Evolutionary conservation across 2,329 filamentous ascomycete species (phyloP), one percentile per base, ranked within the genome.

Genomic region (Verticillium nonalfalfae): DNA sequence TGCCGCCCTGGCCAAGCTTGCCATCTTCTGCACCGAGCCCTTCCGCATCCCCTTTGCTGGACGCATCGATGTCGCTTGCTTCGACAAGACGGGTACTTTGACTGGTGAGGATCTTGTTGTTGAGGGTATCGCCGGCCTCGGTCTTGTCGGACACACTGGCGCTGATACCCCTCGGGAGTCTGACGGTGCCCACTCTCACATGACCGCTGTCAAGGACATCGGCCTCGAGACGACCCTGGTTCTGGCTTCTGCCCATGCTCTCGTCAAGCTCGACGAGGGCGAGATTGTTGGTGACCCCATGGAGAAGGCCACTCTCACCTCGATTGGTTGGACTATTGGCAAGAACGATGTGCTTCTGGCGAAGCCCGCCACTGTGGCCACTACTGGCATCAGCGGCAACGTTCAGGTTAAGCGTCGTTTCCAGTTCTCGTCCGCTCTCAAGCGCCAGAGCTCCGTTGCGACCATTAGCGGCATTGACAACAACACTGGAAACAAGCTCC

Each of bases 1-100:
- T 74, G 93, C 95, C 58, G 94, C 95, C 34, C 81, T 99, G 40
- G 96, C 93, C 77, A 96, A 94, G 75, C 94, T 89, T 68, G 95
- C 96, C 63, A 99, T 99, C 70, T 99, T 97, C 81, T 99, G 95
- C 74, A 99, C 95, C 2, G 96, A 99, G 75, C 95, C 95, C 34
- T 99, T 99, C 86, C 89, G 95, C 61, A 99, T 99, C 70, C 96
- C 96, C 0, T 98, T 90, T 69, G 96, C 93, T 67, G 95, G 95
- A 36, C 91, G 95, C 66, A 90, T 99, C 63, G 96, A 99, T 74
- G 85, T 99, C 60, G 93, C 95, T 65, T 99, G 95, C 79, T 99
- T 99, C 67, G 95, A 99, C 77, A 99, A 99, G 82, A 99, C 95
- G 13, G 95, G 95, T 67, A 99, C 95, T 1, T 78, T 99, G 62